These are phyloP conservation scores for Phytophthora capsici DNA, from an alignment of 352 stramenopile species.

Conservation along the genomic window DNA sequence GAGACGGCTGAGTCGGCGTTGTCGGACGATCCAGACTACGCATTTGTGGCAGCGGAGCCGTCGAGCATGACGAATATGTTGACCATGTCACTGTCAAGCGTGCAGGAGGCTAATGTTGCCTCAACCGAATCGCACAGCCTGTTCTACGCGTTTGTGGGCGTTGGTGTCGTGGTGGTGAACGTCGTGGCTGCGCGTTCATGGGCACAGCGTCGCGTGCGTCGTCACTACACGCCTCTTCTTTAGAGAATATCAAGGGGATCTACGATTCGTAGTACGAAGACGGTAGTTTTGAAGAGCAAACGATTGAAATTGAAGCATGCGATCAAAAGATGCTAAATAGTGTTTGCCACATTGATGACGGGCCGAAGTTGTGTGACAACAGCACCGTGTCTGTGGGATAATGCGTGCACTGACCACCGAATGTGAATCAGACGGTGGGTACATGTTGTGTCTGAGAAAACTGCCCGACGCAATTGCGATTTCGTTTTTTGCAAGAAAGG, in stretches of 20 bases:
- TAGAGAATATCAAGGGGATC: constrained; percentile 28
- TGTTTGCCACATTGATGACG: not conserved
- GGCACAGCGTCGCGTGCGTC: constrained; percentile 51
- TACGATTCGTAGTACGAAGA: too few relatives aligned
- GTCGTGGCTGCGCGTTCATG: constrained; percentile 52
- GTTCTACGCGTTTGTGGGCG: constrained; percentile 48
- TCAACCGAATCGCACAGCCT: constrained; percentile 32
- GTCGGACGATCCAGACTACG: constrained; percentile 43
- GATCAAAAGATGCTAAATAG: not conserved
- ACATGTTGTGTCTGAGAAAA: constrained; percentile 19
- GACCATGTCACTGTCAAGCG: constrained; percentile 39
- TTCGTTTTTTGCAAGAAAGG: not conserved
- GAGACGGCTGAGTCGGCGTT: constrained; percentile 34
- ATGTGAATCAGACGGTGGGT: constrained; percentile 26
- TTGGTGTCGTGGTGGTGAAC: constrained; percentile 45
- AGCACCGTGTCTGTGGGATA: constrained; percentile 11
- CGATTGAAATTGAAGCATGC: not conserved
- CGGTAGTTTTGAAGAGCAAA: constrained; percentile 6
- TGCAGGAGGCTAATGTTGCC: constrained; percentile 25
- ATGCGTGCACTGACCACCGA: not conserved
- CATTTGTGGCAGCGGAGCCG: constrained; percentile 27
- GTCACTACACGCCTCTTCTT: constrained; percentile 60
- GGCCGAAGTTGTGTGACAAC: not conserved
- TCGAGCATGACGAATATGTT: constrained; percentile 22
- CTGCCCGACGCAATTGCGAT: constrained; percentile 5